phyloP scores from a whole-genome alignment of 2,329 filamentous ascomycete species.

The Venturia effusa region DNA sequence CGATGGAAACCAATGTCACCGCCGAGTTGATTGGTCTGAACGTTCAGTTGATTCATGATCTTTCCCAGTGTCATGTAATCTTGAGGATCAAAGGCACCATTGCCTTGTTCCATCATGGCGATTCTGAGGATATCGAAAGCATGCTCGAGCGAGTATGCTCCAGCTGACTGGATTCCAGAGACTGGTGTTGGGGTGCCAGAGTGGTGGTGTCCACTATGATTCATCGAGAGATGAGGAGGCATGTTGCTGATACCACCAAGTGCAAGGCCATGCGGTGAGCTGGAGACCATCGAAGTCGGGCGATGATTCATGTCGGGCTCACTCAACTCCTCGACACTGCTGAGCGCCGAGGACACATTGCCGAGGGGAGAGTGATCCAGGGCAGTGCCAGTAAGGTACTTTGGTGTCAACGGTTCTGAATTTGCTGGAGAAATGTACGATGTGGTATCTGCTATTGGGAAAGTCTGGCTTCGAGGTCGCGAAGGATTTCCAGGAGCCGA shows the following conservation, averaged over 20 bases:
- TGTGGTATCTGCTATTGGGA: slow-evolving; percentile 44
- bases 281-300: slow-evolving; percentile 27
- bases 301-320: slow-evolving; percentile 34
- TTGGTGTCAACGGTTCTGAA: slow-evolving; percentile 45
- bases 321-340: slow-evolving; percentile 29
- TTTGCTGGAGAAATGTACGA: slow-evolving; percentile 39
- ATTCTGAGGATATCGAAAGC: slow-evolving; percentile 72
- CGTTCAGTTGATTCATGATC: slow-evolving; percentile 73
- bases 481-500: not conserved
- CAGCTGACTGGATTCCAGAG: slow-evolving; percentile 36
- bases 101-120: slow-evolving; percentile 43
- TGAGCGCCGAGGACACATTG: slow-evolving; percentile 25
- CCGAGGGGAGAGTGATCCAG: slow-evolving; percentile 43
- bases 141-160: slow-evolving; percentile 67
- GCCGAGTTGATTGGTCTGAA: slow-evolving; percentile 34
- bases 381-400: slow-evolving; percentile 36
- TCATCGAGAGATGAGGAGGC: slow-evolving; percentile 11
- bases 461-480: slow-evolving; percentile 75
- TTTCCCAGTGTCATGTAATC: slow-evolving; percentile 71
- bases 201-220: slow-evolving; percentile 14
- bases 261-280: not conserved
- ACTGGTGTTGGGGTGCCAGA: slow-evolving; percentile 17
- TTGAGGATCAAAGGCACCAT: slow-evolving; percentile 3
- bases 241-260: not conserved
- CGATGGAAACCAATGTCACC: slow-evolving; percentile 11